phyloP scores from a whole-genome alignment of 2,329 filamentous ascomycete species.

The Sporothrix brasiliensis region DNA sequence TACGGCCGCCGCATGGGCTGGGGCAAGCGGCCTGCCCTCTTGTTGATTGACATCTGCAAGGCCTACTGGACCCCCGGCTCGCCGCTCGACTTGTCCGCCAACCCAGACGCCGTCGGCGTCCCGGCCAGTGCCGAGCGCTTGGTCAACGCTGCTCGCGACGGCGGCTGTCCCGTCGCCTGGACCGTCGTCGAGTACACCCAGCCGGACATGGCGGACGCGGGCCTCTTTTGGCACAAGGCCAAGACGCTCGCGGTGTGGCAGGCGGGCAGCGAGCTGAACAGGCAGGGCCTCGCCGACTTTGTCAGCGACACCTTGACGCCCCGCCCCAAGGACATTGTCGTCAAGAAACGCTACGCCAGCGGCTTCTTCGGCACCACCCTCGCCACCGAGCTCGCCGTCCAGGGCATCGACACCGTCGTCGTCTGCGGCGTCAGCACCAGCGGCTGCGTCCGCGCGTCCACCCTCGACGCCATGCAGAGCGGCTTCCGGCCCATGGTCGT shows the following conservation, averaged over 20 bases:
- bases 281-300: conserved; percentile 46
- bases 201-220: conserved; percentile 50
- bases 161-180: conserved; percentile 49
- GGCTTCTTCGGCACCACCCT: conserved; percentile 53
- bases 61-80: conserved; percentile 51
- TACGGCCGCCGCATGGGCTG: conserved; percentile 51
- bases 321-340: conserved; percentile 42
- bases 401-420: conserved; percentile 47
- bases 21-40: conserved; percentile 48
- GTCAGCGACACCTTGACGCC: conserved; percentile 46
- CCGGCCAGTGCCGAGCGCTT: conserved; percentile 47
- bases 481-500: conserved; percentile 54
- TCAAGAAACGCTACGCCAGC: conserved; percentile 51
- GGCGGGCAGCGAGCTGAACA: conserved; percentile 41
- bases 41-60: conserved; percentile 53
- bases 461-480: conserved; percentile 51
- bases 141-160: conserved; percentile 46
- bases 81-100: conserved; percentile 47
- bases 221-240: conserved; percentile 49
- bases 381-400: conserved; percentile 43
- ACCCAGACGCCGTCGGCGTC: conserved; percentile 43
- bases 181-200: conserved; percentile 49
- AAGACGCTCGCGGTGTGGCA: conserved; percentile 49
- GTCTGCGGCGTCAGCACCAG: conserved; percentile 53
- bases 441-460: conserved; percentile 51